phyloP scores from a whole-genome alignment of 2,329 filamentous ascomycete species.

The Paracoccidioides lutzii region DNA sequence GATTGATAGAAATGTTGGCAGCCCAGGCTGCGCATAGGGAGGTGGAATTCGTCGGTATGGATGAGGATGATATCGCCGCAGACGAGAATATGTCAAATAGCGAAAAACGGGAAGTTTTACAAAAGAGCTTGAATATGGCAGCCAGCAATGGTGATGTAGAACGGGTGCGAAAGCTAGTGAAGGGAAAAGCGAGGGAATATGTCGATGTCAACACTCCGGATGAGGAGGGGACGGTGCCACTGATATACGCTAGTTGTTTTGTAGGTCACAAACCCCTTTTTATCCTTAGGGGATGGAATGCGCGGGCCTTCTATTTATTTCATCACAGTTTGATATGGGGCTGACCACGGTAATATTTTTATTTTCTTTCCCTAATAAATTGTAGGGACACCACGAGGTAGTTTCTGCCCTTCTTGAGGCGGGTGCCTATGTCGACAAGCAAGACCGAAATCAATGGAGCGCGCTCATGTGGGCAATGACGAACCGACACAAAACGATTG shows the following conservation, averaged over 20 bases:
- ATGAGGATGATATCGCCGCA: slow-evolving; percentile 65
- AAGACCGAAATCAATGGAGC: slow-evolving; percentile 95
- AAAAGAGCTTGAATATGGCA: slow-evolving; percentile 85
- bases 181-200: slow-evolving; percentile 58
- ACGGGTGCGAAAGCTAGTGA: slow-evolving; percentile 62
- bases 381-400: slow-evolving; percentile 72
- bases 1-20: slow-evolving; percentile 90
- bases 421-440: slow-evolving; percentile 78
- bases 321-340: not conserved
- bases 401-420: slow-evolving; percentile 73
- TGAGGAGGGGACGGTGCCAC: slow-evolving; percentile 86
- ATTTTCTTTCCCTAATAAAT: slow-evolving; percentile 1
- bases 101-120: slow-evolving; percentile 69
- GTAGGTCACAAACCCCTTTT: slow-evolving; percentile 39
- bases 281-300: not conserved
- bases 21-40: slow-evolving; percentile 80
- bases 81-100: slow-evolving; percentile 60
- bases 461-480: slow-evolving; percentile 99
- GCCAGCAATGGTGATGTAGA: slow-evolving; percentile 90
- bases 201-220: slow-evolving; percentile 80
- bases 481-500: slow-evolving; percentile 90
- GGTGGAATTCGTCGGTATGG: slow-evolving; percentile 48
- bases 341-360: slow-evolving; percentile 7
- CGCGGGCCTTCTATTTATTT: not conserved
- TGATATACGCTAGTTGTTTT: slow-evolving; percentile 98